These are phyloP conservation scores for Paraphaeosphaeria minitans DNA, from an alignment of 2,329 filamentous ascomycete species.

Conservation along the genomic window DNA sequence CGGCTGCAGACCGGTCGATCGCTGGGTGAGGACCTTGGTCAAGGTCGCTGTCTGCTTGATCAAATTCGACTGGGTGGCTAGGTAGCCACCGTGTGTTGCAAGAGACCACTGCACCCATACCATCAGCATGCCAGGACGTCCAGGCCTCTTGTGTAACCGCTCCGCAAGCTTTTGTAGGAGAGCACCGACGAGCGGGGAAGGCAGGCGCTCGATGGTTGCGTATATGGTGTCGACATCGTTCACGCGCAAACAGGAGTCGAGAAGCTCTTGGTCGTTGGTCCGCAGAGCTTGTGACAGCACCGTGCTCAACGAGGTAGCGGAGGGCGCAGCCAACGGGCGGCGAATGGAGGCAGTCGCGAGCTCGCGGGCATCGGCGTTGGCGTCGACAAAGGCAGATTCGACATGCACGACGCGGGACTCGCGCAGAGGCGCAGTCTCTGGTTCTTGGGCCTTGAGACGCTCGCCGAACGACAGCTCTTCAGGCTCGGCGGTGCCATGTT, in stretches of 20 bases:
- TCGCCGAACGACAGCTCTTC: constrained; percentile 83
- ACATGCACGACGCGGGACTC: constrained; percentile 70
- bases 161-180: constrained; percentile 86
- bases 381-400: constrained; percentile 57
- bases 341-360: constrained; percentile 50
- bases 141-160: constrained; percentile 83
- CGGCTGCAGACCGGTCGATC: constrained; percentile 79
- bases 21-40: constrained; percentile 85
- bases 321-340: constrained; percentile 64
- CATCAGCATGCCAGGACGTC: constrained; percentile 87
- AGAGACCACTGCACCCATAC: constrained; percentile 96
- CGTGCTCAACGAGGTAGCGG: constrained; percentile 81
- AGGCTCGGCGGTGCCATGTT: constrained; percentile 45
- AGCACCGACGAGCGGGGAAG: constrained; percentile 78
- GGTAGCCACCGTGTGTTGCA: constrained; percentile 86
- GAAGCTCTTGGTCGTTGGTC: constrained; percentile 85
- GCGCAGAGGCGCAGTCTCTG: constrained; percentile 52
- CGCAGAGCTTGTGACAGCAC: constrained; percentile 92
- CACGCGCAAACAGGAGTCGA: constrained; percentile 89
- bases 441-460: constrained; percentile 71
- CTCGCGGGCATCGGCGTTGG: constrained; percentile 52
- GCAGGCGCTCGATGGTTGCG: constrained; percentile 87
- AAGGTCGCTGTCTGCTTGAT: constrained; percentile 77
- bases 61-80: constrained; percentile 84
- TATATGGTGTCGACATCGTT: constrained; percentile 78